These are phyloP conservation scores for Fraxinus quadrangulata DNA, from an alignment of 257 asterid genomes.

Conservation along the genomic window DNA sequence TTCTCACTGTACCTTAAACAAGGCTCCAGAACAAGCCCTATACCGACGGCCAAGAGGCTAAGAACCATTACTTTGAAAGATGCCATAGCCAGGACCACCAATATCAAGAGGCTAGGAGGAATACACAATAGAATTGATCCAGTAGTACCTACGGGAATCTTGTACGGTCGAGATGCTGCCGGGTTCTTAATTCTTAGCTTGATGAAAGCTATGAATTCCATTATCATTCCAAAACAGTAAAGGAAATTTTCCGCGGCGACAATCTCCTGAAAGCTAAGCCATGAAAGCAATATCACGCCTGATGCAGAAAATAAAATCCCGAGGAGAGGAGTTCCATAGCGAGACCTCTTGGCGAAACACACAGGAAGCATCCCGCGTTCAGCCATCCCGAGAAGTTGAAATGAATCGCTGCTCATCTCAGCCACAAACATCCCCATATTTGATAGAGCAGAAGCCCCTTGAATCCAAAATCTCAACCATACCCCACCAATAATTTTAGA, in stretches of 20 bases:
- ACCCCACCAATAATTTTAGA: slow-evolving; percentile 66
- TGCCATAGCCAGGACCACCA: slow-evolving; percentile 52
- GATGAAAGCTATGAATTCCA: slow-evolving; percentile 67
- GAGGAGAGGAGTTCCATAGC: slow-evolving; percentile 52
- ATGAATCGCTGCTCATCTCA: slow-evolving; percentile 77
- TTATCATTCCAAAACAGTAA: slow-evolving; percentile 66
- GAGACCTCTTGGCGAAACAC: slow-evolving; percentile 51
- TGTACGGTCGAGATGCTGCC: slow-evolving; percentile 52
- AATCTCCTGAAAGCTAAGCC: slow-evolving; percentile 75
- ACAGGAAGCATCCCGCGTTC: slow-evolving; percentile 67
- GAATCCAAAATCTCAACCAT: slow-evolving; percentile 65
- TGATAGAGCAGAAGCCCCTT: slow-evolving; percentile 68
- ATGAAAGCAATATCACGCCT: slow-evolving; percentile 59
- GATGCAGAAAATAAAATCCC: slow-evolving; percentile 66
- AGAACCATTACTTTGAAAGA: slow-evolving; percentile 52
- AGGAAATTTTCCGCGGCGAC: slow-evolving; percentile 69
- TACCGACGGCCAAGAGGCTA: slow-evolving; percentile 46
- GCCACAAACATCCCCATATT: slow-evolving; percentile 79
- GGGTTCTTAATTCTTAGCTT: slow-evolving; percentile 61
- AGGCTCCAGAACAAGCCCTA: slow-evolving; percentile 56
- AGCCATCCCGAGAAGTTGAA: slow-evolving; percentile 75
- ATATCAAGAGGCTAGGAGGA: slow-evolving; percentile 51
- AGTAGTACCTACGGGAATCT: slow-evolving; percentile 50
- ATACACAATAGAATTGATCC: slow-evolving; percentile 51
- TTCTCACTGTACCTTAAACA: slow-evolving; percentile 47